Evolutionary conservation across 257 asterid genomes (phyloP).

Genomic region (Nyctanthes arbortristis): DNA sequence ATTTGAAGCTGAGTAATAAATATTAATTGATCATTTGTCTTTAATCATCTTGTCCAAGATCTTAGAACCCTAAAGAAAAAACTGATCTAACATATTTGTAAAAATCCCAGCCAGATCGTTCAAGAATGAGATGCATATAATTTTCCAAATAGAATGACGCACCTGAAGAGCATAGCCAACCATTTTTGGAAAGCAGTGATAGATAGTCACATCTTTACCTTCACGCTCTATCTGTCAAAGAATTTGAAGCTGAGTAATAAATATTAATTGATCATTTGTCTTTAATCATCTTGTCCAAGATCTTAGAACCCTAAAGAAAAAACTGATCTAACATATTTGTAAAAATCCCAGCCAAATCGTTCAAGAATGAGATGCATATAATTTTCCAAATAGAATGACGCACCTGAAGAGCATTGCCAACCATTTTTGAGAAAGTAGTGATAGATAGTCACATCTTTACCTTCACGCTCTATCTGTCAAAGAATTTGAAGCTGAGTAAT

Average conservation of each 20-base stretch:
- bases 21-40: background rate
- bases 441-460: constrained; percentile 46
- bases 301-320: background rate
- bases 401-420: constrained; percentile 54
- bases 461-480: constrained; percentile 39
- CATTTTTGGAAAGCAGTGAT: too few species aligned
- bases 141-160: too few species aligned
- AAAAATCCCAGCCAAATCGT: background rate
- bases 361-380: background rate
- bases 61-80: too few species aligned
- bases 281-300: too few species aligned
- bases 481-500: background rate
- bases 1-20: background rate
- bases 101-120: too few species aligned
- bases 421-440: constrained; percentile 47
- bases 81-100: background rate
- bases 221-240: too few species aligned
- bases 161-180: too few species aligned
- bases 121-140: too few species aligned
- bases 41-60: too few species aligned
- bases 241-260: too few species aligned
- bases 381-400: background rate
- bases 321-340: background rate
- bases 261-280: too few species aligned
- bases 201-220: too few species aligned